Conservation (phyloP, 2,329 filamentous ascomycete genomes). For the Torrubiella hemipterigena region DNA sequence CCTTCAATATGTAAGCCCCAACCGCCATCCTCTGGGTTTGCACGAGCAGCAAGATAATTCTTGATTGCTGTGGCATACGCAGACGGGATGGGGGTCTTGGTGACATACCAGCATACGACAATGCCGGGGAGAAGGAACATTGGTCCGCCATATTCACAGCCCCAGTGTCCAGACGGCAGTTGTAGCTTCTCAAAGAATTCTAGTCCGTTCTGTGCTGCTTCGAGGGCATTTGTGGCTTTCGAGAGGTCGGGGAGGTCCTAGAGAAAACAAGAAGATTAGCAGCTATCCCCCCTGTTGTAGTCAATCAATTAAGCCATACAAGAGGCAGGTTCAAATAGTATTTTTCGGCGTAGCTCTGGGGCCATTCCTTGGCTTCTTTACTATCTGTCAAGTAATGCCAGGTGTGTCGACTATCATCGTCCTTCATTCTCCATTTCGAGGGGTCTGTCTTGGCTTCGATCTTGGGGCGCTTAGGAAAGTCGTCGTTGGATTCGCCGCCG, state of each 20-base stretch:
- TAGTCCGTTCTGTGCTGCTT: constrained; percentile 72
- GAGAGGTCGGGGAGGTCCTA: constrained; percentile 66
- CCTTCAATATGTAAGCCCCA: constrained; percentile 96
- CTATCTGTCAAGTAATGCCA: constrained; percentile 85
- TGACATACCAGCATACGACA: constrained; percentile 78
- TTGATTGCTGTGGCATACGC: constrained; percentile 79
- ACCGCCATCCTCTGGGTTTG: constrained; percentile 79
- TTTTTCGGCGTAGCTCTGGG: constrained; percentile 80
- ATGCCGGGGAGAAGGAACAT: constrained; percentile 89
- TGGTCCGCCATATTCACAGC: constrained; percentile 91
- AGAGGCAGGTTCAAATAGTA: constrained; percentile 72
- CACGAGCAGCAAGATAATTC: constrained; percentile 79
- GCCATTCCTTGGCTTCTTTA: constrained; percentile 62
- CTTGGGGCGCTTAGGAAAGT: constrained; percentile 31
- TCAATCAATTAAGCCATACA: no score
- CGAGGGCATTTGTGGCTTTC: constrained; percentile 57
- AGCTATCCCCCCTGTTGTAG: no score
- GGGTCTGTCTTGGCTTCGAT: constrained; percentile 59
- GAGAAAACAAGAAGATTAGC: no score
- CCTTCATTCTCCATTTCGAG: constrained; percentile 70
- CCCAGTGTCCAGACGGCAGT: constrained; percentile 84
- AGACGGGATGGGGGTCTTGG: constrained; percentile 72
- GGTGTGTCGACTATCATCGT: constrained; percentile 76
- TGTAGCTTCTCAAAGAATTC: constrained; percentile 85
- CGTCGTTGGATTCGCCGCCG: constrained; percentile 21